phyloP scores from a whole-genome alignment of 768 basidiomycete species.

The Russula sp. region DNA sequence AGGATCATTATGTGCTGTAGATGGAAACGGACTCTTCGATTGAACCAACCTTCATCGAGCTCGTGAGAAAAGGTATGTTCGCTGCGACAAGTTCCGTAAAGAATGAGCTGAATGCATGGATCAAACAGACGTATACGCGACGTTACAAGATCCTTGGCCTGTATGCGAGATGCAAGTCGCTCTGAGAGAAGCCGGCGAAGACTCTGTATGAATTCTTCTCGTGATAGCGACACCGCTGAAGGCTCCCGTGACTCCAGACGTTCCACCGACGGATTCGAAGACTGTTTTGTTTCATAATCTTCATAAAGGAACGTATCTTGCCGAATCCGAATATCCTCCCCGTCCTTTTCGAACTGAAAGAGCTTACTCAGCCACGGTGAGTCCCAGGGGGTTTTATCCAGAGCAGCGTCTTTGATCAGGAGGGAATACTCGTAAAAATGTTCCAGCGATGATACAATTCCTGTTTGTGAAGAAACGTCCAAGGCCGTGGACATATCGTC shows the following conservation, averaged over 20 bases:
- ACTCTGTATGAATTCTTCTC: conserved; percentile 1
- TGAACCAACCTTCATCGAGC: conserved; percentile 40
- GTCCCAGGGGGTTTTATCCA: conserved; percentile 20
- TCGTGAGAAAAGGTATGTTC: conserved; percentile 40
- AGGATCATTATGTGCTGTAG: conserved; percentile 52
- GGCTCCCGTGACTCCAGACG: not conserved
- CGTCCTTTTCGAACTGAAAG: conserved; percentile 19
- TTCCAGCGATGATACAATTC: conserved; percentile 12
- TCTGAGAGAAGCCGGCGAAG: conserved; percentile 4
- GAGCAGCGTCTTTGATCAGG: conserved; percentile 15
- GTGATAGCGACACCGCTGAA: not conserved
- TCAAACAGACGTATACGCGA: conserved; percentile 14
- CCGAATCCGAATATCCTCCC: conserved; percentile 6
- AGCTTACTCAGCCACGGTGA: conserved; percentile 14
- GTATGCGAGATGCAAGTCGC: conserved; percentile 13
- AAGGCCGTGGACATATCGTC: conserved; percentile 17
- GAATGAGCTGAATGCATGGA: conserved; percentile 32
- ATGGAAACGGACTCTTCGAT: conserved; percentile 44
- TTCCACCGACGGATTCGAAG: not conserved
- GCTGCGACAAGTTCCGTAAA: conserved; percentile 40
- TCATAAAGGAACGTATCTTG: conserved; percentile 13
- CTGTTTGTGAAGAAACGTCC: conserved; percentile 17
- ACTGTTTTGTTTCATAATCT: not conserved
- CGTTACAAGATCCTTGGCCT: not conserved
- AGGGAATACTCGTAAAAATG: conserved; percentile 16